Evolutionary conservation across 306 rosid genomes (phyloP), one percentile per base, ranked within the genome.

Genomic region (Casuarina cunninghamiana): DNA sequence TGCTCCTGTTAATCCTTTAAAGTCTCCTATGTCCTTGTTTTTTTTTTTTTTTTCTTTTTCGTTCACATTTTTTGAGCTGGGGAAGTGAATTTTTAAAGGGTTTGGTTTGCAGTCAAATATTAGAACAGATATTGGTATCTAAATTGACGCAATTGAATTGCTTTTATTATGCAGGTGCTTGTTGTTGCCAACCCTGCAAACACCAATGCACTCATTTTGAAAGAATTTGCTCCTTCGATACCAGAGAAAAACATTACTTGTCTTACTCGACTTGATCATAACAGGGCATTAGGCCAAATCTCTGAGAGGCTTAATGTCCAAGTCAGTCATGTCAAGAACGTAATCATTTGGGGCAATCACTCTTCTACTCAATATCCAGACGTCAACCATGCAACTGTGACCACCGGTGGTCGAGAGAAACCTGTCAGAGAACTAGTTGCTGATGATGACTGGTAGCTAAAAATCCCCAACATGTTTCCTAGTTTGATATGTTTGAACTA

Each of bases 121-220:
- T 58, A 15, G 54, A 46, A 17, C 43, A 39, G 39, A 6, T 78
- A 46, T 43, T 70, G 15, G 51, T 73, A 15, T 39, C 17, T 81
- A 42, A 76, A 67, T 53, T 77, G 35, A 67, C 71, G 60, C 67
- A 61, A 67, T 72, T 76, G 54, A 16, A 75, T 76, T 45, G 67
- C 41, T 68, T 63, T 74, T 5, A 37, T 38, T 21, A 19, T 80
- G 51, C 78, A 94, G 98, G 97, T 95, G 67, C 67, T 95, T 79
- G 99, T 95, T 77, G 90, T 95, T 73, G 99, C 99, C 10, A 90
- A 95, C 84, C 99, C 99, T 10, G 97, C 97, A 68, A 93, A 95
- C 88, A 95, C 97, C 39, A 95, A 92, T 80, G 96, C 96, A 71
- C 89, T 93, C 48, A 83, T 95, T 76, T 69, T 95, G 87, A 95